Conservation (phyloP, 371 early-diverging fungal species). For the Dichotomocladium elegans region DNA sequence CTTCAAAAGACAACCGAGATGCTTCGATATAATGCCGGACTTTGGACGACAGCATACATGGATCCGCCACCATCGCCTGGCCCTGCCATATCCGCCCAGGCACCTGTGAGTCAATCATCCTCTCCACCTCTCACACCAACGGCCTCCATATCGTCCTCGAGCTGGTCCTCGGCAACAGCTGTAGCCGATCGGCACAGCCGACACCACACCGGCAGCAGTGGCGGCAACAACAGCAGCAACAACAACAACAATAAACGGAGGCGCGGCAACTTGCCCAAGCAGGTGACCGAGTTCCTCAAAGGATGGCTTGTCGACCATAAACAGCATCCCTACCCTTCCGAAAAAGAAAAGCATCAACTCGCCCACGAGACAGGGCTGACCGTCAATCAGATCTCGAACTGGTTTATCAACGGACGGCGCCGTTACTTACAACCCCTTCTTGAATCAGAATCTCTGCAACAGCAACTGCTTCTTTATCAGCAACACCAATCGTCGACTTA, state of each 20-base stretch:
- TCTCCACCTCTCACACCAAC: not conserved
- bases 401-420: slow-evolving; percentile 89
- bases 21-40: slow-evolving; percentile 30
- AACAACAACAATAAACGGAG: too few species aligned
- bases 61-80: too few species aligned
- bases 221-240: not conserved
- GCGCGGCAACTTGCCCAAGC: slow-evolving; percentile 62
- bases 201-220: not conserved
- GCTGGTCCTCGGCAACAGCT: not conserved
- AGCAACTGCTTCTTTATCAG: slow-evolving; percentile 4
- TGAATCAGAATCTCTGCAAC: slow-evolving; percentile 30
- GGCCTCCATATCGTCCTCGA: not conserved
- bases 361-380: slow-evolving; percentile 63
- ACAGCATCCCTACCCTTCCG: slow-evolving; percentile 81
- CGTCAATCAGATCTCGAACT: slow-evolving; percentile 81
- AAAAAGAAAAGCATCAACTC: slow-evolving; percentile 69
- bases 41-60: slow-evolving; percentile 28
- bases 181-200: not conserved
- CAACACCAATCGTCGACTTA: too few species aligned
- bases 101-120: not conserved
- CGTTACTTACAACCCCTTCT: slow-evolving; percentile 56
- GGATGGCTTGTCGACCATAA: slow-evolving; percentile 75
- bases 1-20: slow-evolving; percentile 22
- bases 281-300: slow-evolving; percentile 63
- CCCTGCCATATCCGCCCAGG: too few species aligned